Evolutionary conservation across 371 early-diverging fungal species (phyloP), one percentile per base, ranked within the genome.

Genomic region (Mucor circinelloides): DNA sequence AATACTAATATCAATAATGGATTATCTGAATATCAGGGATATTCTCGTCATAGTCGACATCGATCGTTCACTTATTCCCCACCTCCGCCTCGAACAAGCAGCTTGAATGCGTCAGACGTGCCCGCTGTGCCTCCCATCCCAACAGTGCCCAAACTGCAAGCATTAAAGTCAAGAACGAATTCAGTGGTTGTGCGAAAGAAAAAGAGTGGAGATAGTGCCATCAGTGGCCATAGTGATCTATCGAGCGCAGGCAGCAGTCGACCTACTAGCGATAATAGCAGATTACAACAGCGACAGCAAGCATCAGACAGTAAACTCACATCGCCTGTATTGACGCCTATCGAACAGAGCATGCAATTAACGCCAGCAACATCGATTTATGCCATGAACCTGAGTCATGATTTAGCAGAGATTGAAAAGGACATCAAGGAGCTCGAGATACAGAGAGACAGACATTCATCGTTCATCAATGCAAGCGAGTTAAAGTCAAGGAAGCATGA

Each of bases 11-110:
- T 19, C 1, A 31, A 42, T 55, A 60, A 44, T 32, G 36, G 58
- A 1, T 54, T 68, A 19, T 44, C 64, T 17, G 73, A 64, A 21
- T 72, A 72, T 58, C 73, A 72, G 25, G 73, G 73, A 12, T 72
- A 72, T 62, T 34, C 42, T 19, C 65, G 32, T 25, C 73, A 56
- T 12, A 56, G 44, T 34, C 44, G 58, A 9, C 65, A 66, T 42
- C 69, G 73, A 13, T 68, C 73, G 7, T 72, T 68, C 55, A 72
- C 73, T 0, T 72, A 68, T 27, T 72, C 73, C 0, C 73, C 73
- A 6, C 69, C 71, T n/a, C 73, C 72, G 4, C 72, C 69, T n/a
- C 66, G 66, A 9, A 55, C 65, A 17, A 72, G 66, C 9, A 68
- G 66, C 28, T 42, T 68, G 32, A 31, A 30, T 32, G 17, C 68